Base-by-base conservation (phyloP, 78 protist species). In the Dictyostelium citrinum region DNA sequence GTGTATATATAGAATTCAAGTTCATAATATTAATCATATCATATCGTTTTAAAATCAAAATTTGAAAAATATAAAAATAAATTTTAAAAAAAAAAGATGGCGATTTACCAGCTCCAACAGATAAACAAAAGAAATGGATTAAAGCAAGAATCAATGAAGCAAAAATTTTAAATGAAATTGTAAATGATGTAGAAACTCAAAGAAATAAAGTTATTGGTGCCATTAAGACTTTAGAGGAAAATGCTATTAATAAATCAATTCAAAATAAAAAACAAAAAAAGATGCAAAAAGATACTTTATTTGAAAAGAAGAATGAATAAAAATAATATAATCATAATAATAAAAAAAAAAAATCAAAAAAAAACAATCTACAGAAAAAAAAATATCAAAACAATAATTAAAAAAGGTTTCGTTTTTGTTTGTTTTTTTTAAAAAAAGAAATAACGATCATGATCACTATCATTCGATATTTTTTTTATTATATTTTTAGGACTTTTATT, bases 111-210 rank as follows among this genome's bases (percentile, higher is more conserved):
- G 84, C 93, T 77, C 10, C 49, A 14, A 88, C 93, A 67, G 60
- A 33, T 20, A 88, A 39, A 78, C 93, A 88, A 68, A 43, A 17
- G 51, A 88, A 78, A 88, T 88, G 93, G 93, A 81, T 39, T 39
- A 76, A 46, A 88, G 33, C 80, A 33, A 88, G 93, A 88, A 49
- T 31, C 1, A 77, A 78, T 27, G 77, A 74, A 78, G 49, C 24
- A 33, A 67, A 61, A 29, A 88, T 88, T 68, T 74, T 88, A 43
- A 46, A 78, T 46, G 4, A 31, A 78, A 11, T 88, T 5, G 68
- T 45, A 33, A 20, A 14, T 9, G 93, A 88, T 22, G 93, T 78
- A 16, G 72, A 51, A 49, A 17, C 39, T 8, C 84, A 88, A 33
- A 67, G 75, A 78, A 12, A 49, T 7, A 0, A n/a, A 10, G 85